Evolutionary conservation across 2,329 filamentous ascomycete genomes (phyloP), one percentile per base, ranked within the genome.

Genomic region (Sphaerulina musiva): DNA sequence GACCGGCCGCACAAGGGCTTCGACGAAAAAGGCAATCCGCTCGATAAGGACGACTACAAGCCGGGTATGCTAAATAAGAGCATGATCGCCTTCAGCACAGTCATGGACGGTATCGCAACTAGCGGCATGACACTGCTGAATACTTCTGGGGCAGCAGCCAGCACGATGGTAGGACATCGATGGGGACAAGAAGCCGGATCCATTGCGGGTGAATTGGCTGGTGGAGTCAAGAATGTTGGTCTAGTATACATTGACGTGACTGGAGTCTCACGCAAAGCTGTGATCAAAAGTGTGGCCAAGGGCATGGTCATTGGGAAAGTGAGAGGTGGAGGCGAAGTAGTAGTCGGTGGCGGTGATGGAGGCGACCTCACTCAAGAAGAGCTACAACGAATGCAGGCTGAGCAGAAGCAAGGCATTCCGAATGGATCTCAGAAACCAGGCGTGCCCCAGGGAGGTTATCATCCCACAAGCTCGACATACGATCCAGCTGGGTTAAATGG

Each of bases 181-280:
- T 98, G 91, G 76, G 93, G 93, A 4, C 68, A 80, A 1, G 89
- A 98, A 71, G 93, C 93, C 0, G 89, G 90, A 12, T 79, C 84
- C 36, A 77, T 97, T 12, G 85, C 89, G 1, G 78, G 79, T 41
- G 79, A 87, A 50, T 72, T 98, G 17, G 87, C 89, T 0, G 85
- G 89, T 4, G 92, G 91, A 23, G 84, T 96, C 65, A 95, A 93
- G 78, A 98, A 97, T 62, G 93, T 97, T 6, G 93, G 91, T 5
- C 78, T 98, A 29, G 93, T 98, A 32, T 98, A 98, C 69, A 95
- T 98, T 57, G 93, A 98, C 64, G 92, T 95, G 1, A 86, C 91
- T 0, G 93, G 93, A 36, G 93, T 98, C 1, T 95, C 88, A 52
- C 80, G 93, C 41, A 83, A 85, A 57, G 93, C 93, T 0, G 83